These are phyloP conservation scores for Leccinellum albellum DNA, from an alignment of 768 basidiomycete genomes.

Conservation along the genomic window DNA sequence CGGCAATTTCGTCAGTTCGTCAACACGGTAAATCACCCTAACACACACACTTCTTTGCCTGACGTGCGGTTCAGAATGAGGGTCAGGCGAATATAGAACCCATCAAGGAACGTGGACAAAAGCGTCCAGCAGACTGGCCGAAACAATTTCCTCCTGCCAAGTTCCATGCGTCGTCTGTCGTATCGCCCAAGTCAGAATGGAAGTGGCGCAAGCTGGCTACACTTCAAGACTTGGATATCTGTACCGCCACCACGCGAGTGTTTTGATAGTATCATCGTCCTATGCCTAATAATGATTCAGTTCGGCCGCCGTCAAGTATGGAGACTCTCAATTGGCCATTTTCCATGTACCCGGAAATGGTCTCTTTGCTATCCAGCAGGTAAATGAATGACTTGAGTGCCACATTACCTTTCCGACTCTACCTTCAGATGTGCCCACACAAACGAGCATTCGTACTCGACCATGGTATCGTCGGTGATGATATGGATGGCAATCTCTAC, in stretches of 20 bases:
- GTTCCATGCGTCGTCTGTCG: slow-evolving; percentile 36
- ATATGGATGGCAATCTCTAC: slow-evolving; percentile 48
- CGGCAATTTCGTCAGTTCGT: slow-evolving; percentile 61
- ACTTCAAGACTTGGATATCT: slow-evolving; percentile 46
- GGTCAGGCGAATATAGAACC: slow-evolving; percentile 28
- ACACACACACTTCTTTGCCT: not conserved
- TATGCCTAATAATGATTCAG: slow-evolving; percentile 17
- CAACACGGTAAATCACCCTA: slow-evolving; percentile 44
- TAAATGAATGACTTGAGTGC: slow-evolving; percentile 24
- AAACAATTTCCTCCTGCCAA: slow-evolving; percentile 50
- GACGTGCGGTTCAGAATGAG: not conserved
- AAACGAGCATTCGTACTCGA: slow-evolving; percentile 67
- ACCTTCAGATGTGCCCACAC: slow-evolving; percentile 42
- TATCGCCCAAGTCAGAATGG: slow-evolving; percentile 50
- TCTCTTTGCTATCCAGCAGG: slow-evolving; percentile 67
- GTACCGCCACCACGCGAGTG: slow-evolving; percentile 45
- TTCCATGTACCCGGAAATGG: slow-evolving; percentile 59
- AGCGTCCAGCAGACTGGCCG: slow-evolving; percentile 66
- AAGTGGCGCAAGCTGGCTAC: slow-evolving; percentile 50
- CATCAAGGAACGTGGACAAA: slow-evolving; percentile 58
- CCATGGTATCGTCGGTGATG: slow-evolving; percentile 67
- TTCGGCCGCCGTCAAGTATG: slow-evolving; percentile 54
- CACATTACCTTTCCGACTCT: not conserved
- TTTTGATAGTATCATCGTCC: not conserved
- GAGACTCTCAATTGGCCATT: slow-evolving; percentile 64